These are phyloP conservation scores for Yamadazyma scolyti DNA, from an alignment of 805 yeast genomes.

Conservation along the genomic window DNA sequence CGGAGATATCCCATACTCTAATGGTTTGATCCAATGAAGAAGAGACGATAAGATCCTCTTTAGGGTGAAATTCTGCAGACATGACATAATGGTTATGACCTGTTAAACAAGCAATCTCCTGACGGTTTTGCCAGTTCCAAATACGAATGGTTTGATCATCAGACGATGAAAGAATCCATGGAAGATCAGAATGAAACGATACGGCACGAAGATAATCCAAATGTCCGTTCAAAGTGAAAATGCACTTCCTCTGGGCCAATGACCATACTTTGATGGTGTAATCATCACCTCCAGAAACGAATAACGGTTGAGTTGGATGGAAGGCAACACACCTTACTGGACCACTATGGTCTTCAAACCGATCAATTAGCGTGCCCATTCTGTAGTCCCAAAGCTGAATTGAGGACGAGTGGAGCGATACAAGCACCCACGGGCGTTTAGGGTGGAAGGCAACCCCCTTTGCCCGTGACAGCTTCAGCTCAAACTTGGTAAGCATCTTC, in stretches of 20 bases:
- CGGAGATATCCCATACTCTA: slow-evolving; percentile 97
- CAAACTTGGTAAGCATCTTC: slow-evolving; percentile 82
- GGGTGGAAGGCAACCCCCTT: slow-evolving; percentile 98
- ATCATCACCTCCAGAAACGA: slow-evolving; percentile 97
- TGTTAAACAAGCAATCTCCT: slow-evolving; percentile 93
- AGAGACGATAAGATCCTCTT: slow-evolving; percentile 90
- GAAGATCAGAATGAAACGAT: slow-evolving; percentile 90
- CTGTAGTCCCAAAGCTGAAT: slow-evolving; percentile 99
- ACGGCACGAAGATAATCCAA: slow-evolving; percentile 94
- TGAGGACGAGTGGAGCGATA: slow-evolving; percentile 94
- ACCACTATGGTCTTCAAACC: slow-evolving; percentile 98
- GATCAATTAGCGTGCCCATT: slow-evolving; percentile 95
- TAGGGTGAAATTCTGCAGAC: slow-evolving; percentile 97
- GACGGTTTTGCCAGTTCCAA: slow-evolving; percentile 99
- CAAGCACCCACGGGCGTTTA: slow-evolving; percentile 92
- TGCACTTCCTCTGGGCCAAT: slow-evolving; percentile 81
- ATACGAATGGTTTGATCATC: slow-evolving; percentile 98
- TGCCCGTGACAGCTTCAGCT: slow-evolving; percentile 96
- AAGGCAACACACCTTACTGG: slow-evolving; percentile 94
- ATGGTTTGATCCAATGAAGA: slow-evolving; percentile 98
- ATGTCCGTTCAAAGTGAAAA: slow-evolving; percentile 90
- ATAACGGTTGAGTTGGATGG: slow-evolving; percentile 97
- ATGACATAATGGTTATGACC: slow-evolving; percentile 98
- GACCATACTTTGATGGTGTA: slow-evolving; percentile 96
- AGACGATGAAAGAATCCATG: slow-evolving; percentile 94